Evolutionary conservation across 306 rosid genomes (phyloP).

Genomic region (Casuarina cunninghamiana): DNA sequence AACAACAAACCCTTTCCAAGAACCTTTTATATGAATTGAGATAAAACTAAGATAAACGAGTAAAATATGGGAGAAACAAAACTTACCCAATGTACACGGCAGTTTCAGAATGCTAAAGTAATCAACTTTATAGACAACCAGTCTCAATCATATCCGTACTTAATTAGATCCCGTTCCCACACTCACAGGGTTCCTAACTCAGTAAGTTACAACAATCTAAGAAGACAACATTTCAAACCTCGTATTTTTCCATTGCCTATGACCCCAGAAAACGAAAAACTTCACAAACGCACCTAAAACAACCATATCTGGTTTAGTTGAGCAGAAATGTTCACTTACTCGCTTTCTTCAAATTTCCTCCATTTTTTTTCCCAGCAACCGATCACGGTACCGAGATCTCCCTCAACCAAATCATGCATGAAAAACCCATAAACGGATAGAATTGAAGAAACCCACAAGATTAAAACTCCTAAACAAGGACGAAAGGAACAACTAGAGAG

Average conservation of each 20-base stretch:
- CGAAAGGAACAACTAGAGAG: background rate
- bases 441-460: background rate
- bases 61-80: background rate
- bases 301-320: background rate
- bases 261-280: background rate
- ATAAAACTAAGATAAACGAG: background rate
- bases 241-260: background rate
- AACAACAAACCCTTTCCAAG: background rate
- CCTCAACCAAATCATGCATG: slow-evolving; percentile 19
- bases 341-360: background rate
- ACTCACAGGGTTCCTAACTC: slow-evolving; percentile 1
- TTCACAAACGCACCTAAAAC: background rate
- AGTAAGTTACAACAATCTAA: background rate
- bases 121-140: slow-evolving; percentile 5
- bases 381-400: slow-evolving; percentile 30
- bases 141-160: background rate
- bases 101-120: background rate
- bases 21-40: background rate
- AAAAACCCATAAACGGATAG: slow-evolving; percentile 1
- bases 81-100: background rate
- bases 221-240: background rate
- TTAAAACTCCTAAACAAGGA: background rate
- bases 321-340: slow-evolving; percentile 2
- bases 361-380: slow-evolving; percentile 7
- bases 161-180: background rate